A percentile compares a stretch with the other conserved stretches of the same genome.
phyloP scores from a whole-genome alignment of 192 early-diverging fungal genomes.

The Podila horticola region DNA sequence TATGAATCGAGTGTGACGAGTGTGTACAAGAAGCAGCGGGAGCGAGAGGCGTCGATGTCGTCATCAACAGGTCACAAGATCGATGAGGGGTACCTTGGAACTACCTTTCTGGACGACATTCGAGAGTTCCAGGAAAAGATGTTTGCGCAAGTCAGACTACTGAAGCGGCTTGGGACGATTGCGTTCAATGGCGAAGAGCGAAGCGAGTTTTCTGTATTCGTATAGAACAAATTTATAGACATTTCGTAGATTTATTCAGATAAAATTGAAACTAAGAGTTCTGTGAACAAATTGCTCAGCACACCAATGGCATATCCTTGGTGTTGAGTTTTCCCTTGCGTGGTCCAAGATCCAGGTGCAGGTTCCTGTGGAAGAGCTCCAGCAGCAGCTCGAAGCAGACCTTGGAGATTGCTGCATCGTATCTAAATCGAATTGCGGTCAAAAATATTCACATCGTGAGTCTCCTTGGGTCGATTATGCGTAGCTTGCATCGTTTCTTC shows the following conservation, averaged over 20 bases:
- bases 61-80: background rate
- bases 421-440: conserved; percentile 12
- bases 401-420: conserved; percentile 68
- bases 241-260: background rate
- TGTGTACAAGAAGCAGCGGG: background rate
- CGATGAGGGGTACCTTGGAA: background rate
- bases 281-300: conserved; percentile 2
- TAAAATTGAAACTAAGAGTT: background rate
- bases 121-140: conserved; percentile 1
- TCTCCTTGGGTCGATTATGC: no score
- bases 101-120: background rate
- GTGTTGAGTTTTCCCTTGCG: conserved; percentile 31
- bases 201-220: conserved; percentile 1
- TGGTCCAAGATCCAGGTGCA: conserved; percentile 52
- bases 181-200: background rate
- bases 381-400: conserved; percentile 66
- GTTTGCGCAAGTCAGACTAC: background rate
- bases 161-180: background rate
- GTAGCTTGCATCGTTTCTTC: background rate
- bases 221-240: background rate
- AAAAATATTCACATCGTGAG: background rate
- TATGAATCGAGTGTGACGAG: background rate
- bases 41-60: no score
- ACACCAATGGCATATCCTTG: conserved; percentile 34
- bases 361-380: conserved; percentile 67